Percentiles rank a stretch among this genome's conserved stretches.
Conservation (phyloP, 2,329 filamentous ascomycete species). For the Sodiomyces alkalinus region DNA sequence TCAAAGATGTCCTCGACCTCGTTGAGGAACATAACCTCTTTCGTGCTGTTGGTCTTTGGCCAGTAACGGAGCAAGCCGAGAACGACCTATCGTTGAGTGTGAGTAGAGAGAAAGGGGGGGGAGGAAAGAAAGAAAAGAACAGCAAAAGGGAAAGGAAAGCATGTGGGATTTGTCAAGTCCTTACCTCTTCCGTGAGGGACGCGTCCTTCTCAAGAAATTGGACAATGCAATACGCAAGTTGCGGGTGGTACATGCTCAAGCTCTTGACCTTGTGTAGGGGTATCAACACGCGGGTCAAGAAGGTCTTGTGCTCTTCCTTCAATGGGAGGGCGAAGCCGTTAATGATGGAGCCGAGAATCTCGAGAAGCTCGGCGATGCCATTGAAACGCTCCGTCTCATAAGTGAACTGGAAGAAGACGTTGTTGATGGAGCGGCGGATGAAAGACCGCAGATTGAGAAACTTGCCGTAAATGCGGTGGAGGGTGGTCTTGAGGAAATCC, state of each 20-base stretch:
- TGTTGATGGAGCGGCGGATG: slow-evolving; percentile 97
- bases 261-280: slow-evolving; percentile 97
- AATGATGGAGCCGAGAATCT: slow-evolving; percentile 97
- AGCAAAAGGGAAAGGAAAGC: background rate
- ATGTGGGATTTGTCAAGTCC: too few species aligned
- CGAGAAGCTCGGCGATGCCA: slow-evolving; percentile 87
- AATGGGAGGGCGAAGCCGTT: slow-evolving; percentile 93
- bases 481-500: slow-evolving; percentile 94
- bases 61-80: slow-evolving; percentile 89
- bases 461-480: slow-evolving; percentile 97
- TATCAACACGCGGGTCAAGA: slow-evolving; percentile 82
- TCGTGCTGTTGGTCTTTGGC: slow-evolving; percentile 99
- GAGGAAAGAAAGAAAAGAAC: slow-evolving; percentile 9
- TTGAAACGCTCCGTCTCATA: slow-evolving; percentile 99
- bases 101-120: too few species aligned
- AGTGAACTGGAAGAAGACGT: slow-evolving; percentile 98
- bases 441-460: slow-evolving; percentile 96
- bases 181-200: slow-evolving; percentile 86
- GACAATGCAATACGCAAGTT: slow-evolving; percentile 96
- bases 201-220: slow-evolving; percentile 98
- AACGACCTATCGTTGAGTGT: slow-evolving; percentile 65
- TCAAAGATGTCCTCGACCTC: slow-evolving; percentile 99
- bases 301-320: slow-evolving; percentile 98
- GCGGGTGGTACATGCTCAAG: slow-evolving; percentile 98
- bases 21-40: slow-evolving; percentile 99